These are phyloP conservation scores for Clavulina sp. DNA, from an alignment of 768 basidiomycete genomes.

Conservation along the genomic window DNA sequence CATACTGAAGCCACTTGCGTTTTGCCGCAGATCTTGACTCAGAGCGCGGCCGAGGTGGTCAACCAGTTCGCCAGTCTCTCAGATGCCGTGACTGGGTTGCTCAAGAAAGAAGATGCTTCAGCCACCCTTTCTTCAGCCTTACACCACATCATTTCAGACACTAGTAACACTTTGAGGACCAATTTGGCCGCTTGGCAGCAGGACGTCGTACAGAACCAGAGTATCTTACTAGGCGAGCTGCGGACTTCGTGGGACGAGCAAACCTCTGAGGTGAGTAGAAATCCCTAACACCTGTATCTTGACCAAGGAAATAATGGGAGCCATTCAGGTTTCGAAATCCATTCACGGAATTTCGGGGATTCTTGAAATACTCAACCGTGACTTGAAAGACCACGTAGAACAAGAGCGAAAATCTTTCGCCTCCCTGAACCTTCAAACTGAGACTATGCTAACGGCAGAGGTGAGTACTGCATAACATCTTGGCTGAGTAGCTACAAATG, in stretches of 20 bases:
- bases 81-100: too few relatives aligned
- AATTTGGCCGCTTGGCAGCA: constrained; percentile 41
- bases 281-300: too few relatives aligned
- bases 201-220: constrained; percentile 31
- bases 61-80: too few relatives aligned
- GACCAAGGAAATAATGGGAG: too few relatives aligned
- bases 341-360: constrained; percentile 40
- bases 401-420: constrained; percentile 34
- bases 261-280: constrained; percentile 26
- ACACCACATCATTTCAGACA: constrained; percentile 37
- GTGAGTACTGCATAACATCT: constrained; percentile 6
- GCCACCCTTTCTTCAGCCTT: too few relatives aligned
- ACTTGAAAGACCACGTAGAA: constrained; percentile 38
- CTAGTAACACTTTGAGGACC: constrained; percentile 33
- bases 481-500: background rate
- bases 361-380: constrained; percentile 40
- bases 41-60: too few relatives aligned
- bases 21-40: too few relatives aligned
- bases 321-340: constrained; percentile 20
- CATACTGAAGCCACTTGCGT: too few relatives aligned
- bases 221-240: constrained; percentile 30
- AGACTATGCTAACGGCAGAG: constrained; percentile 14
- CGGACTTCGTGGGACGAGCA: constrained; percentile 22
- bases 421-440: constrained; percentile 18
- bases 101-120: too few relatives aligned